Evolutionary conservation across 148 eudicot species (phyloP).

Genomic region (Rhododendron mucronatum): DNA sequence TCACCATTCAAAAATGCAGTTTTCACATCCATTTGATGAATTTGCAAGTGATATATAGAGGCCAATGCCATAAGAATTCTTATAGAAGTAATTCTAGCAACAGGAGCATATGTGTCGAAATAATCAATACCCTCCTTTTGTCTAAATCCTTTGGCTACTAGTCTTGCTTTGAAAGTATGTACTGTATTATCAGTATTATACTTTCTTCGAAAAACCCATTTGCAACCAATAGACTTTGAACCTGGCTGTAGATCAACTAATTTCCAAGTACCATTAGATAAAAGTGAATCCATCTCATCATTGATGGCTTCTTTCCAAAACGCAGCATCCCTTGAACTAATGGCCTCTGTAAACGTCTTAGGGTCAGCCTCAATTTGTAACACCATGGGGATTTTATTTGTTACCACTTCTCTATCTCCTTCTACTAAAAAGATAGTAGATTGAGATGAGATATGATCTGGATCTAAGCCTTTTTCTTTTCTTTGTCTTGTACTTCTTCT

Average conservation of each 20-base stretch:
- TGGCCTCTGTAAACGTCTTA: background rate
- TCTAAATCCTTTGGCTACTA: background rate
- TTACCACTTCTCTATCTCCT: too few species aligned
- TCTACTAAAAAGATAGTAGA: too few species aligned
- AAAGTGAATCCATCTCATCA: background rate
- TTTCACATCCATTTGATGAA: background rate
- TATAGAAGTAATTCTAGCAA: background rate
- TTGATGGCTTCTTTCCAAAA: conserved; percentile 1
- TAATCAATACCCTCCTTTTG: background rate
- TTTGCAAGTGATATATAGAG: background rate
- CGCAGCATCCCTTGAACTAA: background rate
- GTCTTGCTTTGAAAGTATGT: background rate
- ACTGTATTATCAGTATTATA: background rate
- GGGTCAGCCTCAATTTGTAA: too few species aligned
- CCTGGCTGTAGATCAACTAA: background rate
- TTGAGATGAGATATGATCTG: too few species aligned
- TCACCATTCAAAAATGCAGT: background rate
- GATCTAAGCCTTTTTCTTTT: too few species aligned
- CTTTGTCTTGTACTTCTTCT: background rate
- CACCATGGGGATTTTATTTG: too few species aligned
- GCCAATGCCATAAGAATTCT: background rate
- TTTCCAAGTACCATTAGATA: background rate
- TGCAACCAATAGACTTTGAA: background rate
- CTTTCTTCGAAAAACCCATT: conserved; percentile 1
- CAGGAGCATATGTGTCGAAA: background rate